These are phyloP conservation scores for Coemansia aciculifera DNA, from an alignment of 192 early-diverging fungal genomes.

Conservation along the genomic window DNA sequence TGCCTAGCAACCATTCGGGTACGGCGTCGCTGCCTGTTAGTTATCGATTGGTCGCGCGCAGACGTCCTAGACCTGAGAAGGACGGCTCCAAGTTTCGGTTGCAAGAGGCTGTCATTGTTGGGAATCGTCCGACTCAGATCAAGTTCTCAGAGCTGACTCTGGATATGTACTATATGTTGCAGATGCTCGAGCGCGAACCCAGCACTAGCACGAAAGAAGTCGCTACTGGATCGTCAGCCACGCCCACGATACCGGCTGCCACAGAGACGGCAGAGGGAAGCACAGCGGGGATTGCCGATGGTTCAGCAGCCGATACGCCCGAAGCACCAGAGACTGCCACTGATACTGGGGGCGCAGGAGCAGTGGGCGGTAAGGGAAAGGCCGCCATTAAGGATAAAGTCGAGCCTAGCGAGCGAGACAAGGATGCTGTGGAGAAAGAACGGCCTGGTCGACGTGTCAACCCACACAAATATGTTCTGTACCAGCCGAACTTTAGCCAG, in stretches of 20 bases:
- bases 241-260: constrained; percentile 8
- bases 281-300: background rate
- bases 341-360: background rate
- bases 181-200: constrained; percentile 74
- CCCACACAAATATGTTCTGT: constrained; percentile 93
- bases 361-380: constrained; percentile 4
- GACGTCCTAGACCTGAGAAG: constrained; percentile 30
- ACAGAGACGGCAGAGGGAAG: constrained; percentile 21
- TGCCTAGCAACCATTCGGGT: constrained; percentile 36
- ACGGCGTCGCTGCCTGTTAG: constrained; percentile 20
- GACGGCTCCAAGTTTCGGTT: constrained; percentile 54
- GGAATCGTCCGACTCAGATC: constrained; percentile 93
- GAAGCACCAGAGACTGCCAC: constrained; percentile 3
- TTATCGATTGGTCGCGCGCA: constrained; percentile 23
- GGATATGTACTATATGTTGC: constrained; percentile 95
- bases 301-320: background rate
- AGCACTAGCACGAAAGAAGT: constrained; percentile 10
- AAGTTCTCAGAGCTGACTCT: constrained; percentile 96
- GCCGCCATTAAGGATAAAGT: constrained; percentile 11
- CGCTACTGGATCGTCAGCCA: background rate
- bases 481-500: constrained; percentile 88
- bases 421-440: constrained; percentile 14
- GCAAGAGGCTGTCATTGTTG: constrained; percentile 95
- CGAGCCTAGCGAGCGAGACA: constrained; percentile 3
- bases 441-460: constrained; percentile 53